These are phyloP conservation scores for Buddleja alternifolia DNA, from an alignment of 257 asterid species.

Conservation along the genomic window DNA sequence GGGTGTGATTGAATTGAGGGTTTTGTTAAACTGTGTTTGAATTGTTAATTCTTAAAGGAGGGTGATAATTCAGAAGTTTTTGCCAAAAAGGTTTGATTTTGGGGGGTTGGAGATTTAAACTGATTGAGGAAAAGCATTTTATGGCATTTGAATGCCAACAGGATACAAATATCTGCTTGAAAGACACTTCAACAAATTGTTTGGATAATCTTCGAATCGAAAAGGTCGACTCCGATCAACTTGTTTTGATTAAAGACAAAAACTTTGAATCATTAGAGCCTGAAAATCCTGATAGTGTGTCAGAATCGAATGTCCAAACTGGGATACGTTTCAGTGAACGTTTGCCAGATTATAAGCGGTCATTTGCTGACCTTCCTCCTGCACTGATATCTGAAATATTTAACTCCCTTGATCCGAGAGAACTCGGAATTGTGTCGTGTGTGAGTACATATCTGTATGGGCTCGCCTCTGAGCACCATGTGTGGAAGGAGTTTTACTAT, in stretches of 20 bases:
- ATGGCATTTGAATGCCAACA: slow-evolving; percentile 95
- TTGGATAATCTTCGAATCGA: slow-evolving; percentile 35
- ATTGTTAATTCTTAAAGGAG: slow-evolving; percentile 12
- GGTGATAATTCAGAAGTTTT: slow-evolving; percentile 21
- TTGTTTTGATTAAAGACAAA: slow-evolving; percentile 26
- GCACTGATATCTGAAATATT: slow-evolving; percentile 81
- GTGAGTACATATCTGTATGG: slow-evolving; percentile 65
- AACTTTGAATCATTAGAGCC: slow-evolving; percentile 27
- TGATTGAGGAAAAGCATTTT: slow-evolving; percentile 40
- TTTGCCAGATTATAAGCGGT: slow-evolving; percentile 28
- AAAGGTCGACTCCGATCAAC: slow-evolving; percentile 38
- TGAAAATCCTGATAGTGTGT: slow-evolving; percentile 33
- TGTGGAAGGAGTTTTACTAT: slow-evolving; percentile 88
- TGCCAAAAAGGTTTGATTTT: slow-evolving; percentile 8
- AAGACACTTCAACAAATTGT: slow-evolving; percentile 37
- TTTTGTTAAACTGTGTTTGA: slow-evolving; percentile 16
- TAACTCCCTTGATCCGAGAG: slow-evolving; percentile 82
- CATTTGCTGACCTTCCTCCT: slow-evolving; percentile 81
- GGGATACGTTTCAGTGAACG: slow-evolving; percentile 44
- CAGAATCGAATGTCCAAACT: slow-evolving; percentile 34
- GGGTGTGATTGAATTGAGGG: slow-evolving; percentile 60
- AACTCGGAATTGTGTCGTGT: slow-evolving; percentile 86
- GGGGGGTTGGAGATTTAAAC: slow-evolving; percentile 21
- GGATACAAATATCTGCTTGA: slow-evolving; percentile 43
- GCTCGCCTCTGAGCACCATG: slow-evolving; percentile 78